These are phyloP conservation scores for Leishmania tarentolae DNA, from an alignment of 208 protist species.

Conservation along the genomic window DNA sequence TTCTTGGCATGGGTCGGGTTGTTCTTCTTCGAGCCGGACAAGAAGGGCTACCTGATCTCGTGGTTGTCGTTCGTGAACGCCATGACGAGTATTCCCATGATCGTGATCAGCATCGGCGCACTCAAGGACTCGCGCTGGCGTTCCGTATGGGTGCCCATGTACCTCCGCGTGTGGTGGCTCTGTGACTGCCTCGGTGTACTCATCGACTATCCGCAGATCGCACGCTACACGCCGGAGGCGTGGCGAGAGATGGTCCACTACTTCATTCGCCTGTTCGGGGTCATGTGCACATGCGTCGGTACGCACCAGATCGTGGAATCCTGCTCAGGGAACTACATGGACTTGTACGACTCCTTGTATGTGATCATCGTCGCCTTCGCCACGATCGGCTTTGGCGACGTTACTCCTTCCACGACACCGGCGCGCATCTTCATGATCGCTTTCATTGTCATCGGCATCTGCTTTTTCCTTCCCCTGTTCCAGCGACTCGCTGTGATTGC, in stretches of 20 bases:
- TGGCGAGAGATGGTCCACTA: conserved; percentile 68
- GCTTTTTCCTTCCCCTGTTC: conserved; percentile 79
- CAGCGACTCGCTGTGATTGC: conserved; percentile 50
- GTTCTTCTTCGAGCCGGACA: conserved; percentile 72
- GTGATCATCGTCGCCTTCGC: conserved; percentile 71
- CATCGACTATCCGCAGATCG: conserved; percentile 71
- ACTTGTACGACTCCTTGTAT: conserved; percentile 75
- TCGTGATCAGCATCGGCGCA: conserved; percentile 63
- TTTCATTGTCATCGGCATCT: conserved; percentile 77
- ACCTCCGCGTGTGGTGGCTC: conserved; percentile 83
- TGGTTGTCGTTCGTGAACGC: conserved; percentile 70
- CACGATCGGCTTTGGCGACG: conserved; percentile 84
- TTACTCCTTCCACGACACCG: conserved; percentile 45
- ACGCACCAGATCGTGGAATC: conserved; percentile 80
- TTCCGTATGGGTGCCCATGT: conserved; percentile 80
- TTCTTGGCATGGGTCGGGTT: conserved; percentile 66
- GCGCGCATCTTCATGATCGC: conserved; percentile 70
- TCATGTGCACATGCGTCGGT: conserved; percentile 74
- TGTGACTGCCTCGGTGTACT: conserved; percentile 63
- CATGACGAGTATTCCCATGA: conserved; percentile 83
- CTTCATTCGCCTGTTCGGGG: conserved; percentile 59
- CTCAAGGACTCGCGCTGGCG: conserved; percentile 48
- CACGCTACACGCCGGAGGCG: conserved; percentile 53
- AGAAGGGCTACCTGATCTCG: conserved; percentile 61
- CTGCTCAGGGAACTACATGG: conserved; percentile 50